Percentiles rank a stretch among this genome's conserved stretches.
Evolutionary conservation across 345 rosid species (phyloP).

Genomic region (Dimocarpus longan): DNA sequence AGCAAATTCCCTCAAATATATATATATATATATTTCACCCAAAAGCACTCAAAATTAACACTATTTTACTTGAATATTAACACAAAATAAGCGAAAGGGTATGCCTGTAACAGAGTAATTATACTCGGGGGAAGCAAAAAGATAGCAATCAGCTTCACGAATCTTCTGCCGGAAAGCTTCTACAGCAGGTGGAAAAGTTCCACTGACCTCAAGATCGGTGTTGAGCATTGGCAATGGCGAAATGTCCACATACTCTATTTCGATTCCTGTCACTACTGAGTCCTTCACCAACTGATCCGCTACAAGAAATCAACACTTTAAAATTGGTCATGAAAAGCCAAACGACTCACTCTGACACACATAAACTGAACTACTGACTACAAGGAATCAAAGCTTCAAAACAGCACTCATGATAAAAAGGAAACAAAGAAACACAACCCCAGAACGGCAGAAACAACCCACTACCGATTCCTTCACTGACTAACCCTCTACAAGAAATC

Average conservation of each 20-base stretch:
- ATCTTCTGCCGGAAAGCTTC: slow-evolving; percentile 47
- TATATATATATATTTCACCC: no score
- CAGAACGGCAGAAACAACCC: no score
- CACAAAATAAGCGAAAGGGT: not conserved
- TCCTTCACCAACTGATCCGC: slow-evolving; percentile 17
- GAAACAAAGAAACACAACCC: no score
- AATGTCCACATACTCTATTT: slow-evolving; percentile 31
- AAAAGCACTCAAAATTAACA: not conserved
- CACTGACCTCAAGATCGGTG: slow-evolving; percentile 42
- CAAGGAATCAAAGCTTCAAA: no score
- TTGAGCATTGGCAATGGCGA: slow-evolving; percentile 38
- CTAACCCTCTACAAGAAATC: no score
- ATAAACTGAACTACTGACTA: no score
- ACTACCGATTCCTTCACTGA: no score
- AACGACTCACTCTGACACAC: no score
- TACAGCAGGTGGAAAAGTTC: slow-evolving; percentile 34
- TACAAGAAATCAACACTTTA: slow-evolving; percentile 4
- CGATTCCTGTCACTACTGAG: slow-evolving; percentile 9
- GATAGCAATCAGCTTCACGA: slow-evolving; percentile 36
- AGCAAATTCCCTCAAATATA: not conserved
- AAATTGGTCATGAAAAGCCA: not conserved
- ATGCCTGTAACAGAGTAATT: slow-evolving; percentile 30
- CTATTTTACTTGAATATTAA: not conserved
- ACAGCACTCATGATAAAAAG: no score
- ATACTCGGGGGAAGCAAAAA: slow-evolving; percentile 35